These are phyloP conservation scores for Aureobasidium vineae DNA, from an alignment of 2,329 filamentous ascomycete genomes.

Conservation along the genomic window DNA sequence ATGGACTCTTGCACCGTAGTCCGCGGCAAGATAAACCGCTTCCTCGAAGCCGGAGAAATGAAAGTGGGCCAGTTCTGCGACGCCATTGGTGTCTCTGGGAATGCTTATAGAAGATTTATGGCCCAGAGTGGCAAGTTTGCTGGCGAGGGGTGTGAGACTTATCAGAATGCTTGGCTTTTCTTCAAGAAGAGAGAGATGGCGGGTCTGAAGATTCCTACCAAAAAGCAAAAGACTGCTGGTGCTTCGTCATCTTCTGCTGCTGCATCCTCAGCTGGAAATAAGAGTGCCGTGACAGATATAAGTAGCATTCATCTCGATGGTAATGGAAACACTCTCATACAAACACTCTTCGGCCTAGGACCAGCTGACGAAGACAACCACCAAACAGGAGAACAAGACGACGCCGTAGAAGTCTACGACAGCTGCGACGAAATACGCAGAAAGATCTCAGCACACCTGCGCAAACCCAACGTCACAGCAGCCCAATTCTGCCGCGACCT, in stretches of 20 bases:
- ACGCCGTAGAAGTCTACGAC: slow-evolving; percentile 53
- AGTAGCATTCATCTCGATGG: slow-evolving; percentile 28
- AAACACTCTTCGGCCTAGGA: not conserved
- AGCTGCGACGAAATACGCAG: slow-evolving; percentile 58
- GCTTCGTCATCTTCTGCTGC: slow-evolving; percentile 20
- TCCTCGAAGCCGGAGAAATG: slow-evolving; percentile 48
- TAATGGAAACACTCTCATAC: not conserved
- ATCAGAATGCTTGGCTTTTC: slow-evolving; percentile 37
- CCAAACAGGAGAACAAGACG: slow-evolving; percentile 46
- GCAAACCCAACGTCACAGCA: slow-evolving; percentile 51
- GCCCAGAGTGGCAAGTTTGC: slow-evolving; percentile 44
- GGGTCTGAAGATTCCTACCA: slow-evolving; percentile 44
- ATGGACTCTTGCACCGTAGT: slow-evolving; percentile 26
- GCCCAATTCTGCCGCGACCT: slow-evolving; percentile 54
- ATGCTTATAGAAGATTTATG: slow-evolving; percentile 50
- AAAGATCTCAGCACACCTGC: slow-evolving; percentile 55
- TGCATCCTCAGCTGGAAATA: not conserved
- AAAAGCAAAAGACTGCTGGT: slow-evolving; percentile 42
- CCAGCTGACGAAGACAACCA: not conserved
- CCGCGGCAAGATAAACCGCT: slow-evolving; percentile 42
- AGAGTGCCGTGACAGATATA: slow-evolving; percentile 24
- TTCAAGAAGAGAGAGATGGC: slow-evolving; percentile 55
- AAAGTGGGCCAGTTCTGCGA: slow-evolving; percentile 47
- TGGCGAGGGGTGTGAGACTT: slow-evolving; percentile 36
- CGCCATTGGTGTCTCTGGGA: slow-evolving; percentile 40